Evolutionary conservation across 225 moss, liverwort and hornwort species (phyloP).

Genomic region (Neckera pumila): DNA sequence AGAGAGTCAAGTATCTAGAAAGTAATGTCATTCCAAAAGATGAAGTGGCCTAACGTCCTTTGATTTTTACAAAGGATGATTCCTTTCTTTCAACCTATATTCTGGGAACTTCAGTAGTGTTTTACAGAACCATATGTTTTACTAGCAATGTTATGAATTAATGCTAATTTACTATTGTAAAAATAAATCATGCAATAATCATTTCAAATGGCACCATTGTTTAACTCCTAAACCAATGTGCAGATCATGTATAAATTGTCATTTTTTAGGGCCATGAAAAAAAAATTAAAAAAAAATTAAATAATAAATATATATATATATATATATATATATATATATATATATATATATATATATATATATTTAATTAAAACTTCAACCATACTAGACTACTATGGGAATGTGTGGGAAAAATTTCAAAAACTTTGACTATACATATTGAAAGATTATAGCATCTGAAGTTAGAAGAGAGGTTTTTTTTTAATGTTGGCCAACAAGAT

Average conservation of each 20-base stretch:
- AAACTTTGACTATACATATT: not conserved
- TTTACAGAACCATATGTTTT: not conserved
- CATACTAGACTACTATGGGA: not conserved
- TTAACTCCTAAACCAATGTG: accelerated
- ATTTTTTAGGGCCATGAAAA: not conserved
- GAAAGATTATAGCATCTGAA: not conserved
- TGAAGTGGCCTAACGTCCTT: not conserved
- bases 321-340: too few species aligned
- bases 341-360: too few species aligned
- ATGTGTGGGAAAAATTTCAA: accelerated
- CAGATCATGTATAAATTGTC: accelerated
- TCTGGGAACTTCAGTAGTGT: not conserved
- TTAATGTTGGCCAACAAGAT: accelerated
- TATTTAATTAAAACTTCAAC: too few species aligned
- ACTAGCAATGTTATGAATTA: not conserved
- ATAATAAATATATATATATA: too few species aligned
- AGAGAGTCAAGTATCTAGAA: not conserved
- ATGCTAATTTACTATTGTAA: not conserved
- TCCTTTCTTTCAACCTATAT: not conserved
- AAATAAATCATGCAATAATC: not conserved
- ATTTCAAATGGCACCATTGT: not conserved
- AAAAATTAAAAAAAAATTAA: not conserved
- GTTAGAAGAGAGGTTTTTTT: not conserved
- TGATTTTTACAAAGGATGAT: not conserved
- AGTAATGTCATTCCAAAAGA: not conserved